Percentiles rank a stretch among this genome's conserved stretches.
phyloP scores from a whole-genome alignment of 2,329 filamentous ascomycete genomes.

The Calycina herbarum region DNA sequence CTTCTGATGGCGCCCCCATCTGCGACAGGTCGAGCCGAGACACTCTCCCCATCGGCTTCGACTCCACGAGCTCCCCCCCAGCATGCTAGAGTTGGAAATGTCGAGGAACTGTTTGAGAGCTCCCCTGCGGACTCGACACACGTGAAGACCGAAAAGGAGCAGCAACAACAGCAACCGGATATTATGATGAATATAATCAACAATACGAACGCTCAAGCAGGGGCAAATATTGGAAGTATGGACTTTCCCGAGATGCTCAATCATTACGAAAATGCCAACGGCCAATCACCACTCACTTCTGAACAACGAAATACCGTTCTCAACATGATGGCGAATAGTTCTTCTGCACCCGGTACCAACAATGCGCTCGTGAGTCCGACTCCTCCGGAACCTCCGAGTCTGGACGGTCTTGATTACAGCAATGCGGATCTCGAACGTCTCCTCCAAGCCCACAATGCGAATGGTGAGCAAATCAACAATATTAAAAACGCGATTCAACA shows the following conservation, averaged over 20 bases:
- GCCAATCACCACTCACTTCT: conserved; percentile 54
- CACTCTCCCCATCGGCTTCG: conserved; percentile 33
- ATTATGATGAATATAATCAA: conserved; percentile 70
- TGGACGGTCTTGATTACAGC: conserved; percentile 66
- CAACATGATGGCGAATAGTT: conserved; percentile 54
- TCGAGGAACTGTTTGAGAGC: conserved; percentile 61
- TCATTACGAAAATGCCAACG: conserved; percentile 44
- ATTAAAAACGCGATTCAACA: conserved; percentile 68
- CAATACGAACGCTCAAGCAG: conserved; percentile 57
- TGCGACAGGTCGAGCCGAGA: conserved; percentile 20
- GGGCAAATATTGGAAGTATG: conserved; percentile 38
- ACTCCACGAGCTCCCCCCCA: conserved; percentile 30
- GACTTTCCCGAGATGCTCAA: conserved; percentile 54
- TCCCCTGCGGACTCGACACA: conserved; percentile 48
- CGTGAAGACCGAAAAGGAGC: conserved; percentile 56
- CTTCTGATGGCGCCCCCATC: conserved; percentile 37
- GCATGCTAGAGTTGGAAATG: conserved; percentile 48
- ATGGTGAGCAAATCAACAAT: conserved; percentile 74
- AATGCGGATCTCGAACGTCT: conserved; percentile 77
- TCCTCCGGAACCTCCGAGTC: conserved; percentile 46
- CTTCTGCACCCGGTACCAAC: conserved; percentile 32
- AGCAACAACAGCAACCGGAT: conserved; percentile 48
- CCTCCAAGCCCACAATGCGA: conserved; percentile 75
- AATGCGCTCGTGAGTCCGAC: conserved; percentile 37
- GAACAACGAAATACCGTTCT: conserved; percentile 61